phyloP scores from a whole-genome alignment of 1,284 basidiomycete genomes.

The Inonotus obliquus region DNA sequence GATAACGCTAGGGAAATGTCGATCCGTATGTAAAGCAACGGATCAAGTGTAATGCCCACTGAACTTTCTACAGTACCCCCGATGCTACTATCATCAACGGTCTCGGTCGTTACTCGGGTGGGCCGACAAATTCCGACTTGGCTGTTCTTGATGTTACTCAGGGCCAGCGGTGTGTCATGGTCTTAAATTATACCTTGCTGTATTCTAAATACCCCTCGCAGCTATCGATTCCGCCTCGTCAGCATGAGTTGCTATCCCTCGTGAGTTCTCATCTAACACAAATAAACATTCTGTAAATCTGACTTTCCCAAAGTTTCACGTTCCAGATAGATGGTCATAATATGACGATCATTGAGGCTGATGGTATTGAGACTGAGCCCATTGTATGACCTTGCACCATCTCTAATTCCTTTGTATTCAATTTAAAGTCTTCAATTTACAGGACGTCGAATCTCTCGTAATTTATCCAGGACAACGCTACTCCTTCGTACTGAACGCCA shows the following conservation, averaged over 20 bases:
- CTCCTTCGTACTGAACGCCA: slow-evolving; percentile 33
- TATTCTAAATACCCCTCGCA: slow-evolving; percentile 25
- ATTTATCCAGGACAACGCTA: slow-evolving; percentile 37
- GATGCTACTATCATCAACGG: slow-evolving; percentile 31
- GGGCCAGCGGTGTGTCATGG: slow-evolving; percentile 12
- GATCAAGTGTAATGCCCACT: neutral
- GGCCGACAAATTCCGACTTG: slow-evolving; percentile 21
- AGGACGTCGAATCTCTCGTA: slow-evolving; percentile 28
- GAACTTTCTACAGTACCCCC: slow-evolving; percentile 13
- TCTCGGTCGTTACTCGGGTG: slow-evolving; percentile 28
- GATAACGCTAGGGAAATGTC: neutral
- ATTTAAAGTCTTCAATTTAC: neutral
- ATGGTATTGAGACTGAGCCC: slow-evolving; percentile 31
- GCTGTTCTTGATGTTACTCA: slow-evolving; percentile 28
- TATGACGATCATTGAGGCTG: slow-evolving; percentile 34
- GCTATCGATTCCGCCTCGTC: slow-evolving; percentile 32
- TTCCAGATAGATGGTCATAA: slow-evolving; percentile 36
- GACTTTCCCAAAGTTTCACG: slow-evolving; percentile 11
- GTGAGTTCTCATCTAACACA: slow-evolving; percentile 1
- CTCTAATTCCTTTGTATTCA: too few species aligned
- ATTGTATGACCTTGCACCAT: slow-evolving; percentile 5
- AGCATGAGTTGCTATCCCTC: slow-evolving; percentile 21
- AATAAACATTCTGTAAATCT: neutral
- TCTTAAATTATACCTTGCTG: slow-evolving; percentile 30
- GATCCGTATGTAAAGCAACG: slow-evolving; percentile 9